Conservation (phyloP, 345 rosid genomes). For the Pseudoturritis turrita region DNA sequence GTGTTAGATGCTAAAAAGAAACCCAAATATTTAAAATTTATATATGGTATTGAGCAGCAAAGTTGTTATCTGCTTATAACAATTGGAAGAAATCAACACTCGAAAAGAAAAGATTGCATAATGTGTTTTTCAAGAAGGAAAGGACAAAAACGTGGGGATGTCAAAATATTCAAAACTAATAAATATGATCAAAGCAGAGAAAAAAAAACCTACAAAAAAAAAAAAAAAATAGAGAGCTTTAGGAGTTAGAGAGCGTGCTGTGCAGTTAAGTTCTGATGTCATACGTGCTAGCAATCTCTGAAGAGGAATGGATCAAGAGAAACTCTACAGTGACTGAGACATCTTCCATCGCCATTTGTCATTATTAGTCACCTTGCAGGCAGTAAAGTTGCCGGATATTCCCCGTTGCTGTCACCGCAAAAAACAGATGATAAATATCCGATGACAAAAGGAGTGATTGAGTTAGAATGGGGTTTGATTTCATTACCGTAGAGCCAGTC, state of each 20-base stretch:
- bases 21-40: neutral
- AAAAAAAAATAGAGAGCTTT: neutral
- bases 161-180: neutral
- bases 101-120: neutral
- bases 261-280: constrained; percentile 29
- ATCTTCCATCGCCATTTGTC: neutral
- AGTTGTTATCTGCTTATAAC: constrained; percentile 20
- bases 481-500: constrained; percentile 94
- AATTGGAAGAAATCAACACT: constrained; percentile 21
- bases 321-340: constrained; percentile 20
- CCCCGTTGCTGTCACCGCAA: constrained; percentile 66
- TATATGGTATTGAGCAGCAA: constrained; percentile 22
- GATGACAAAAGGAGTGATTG: neutral
- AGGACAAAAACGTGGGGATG: constrained; percentile 1
- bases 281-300: constrained; percentile 24
- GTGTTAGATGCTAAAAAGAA: constrained; percentile 11
- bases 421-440: neutral
- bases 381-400: constrained; percentile 98
- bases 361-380: constrained; percentile 78
- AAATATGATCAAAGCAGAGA: constrained; percentile 17
- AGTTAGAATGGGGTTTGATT: neutral
- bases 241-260: constrained; percentile 26
- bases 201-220: constrained; percentile 14
- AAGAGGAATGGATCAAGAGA: constrained; percentile 16
- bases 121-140: neutral